A percentile compares a stretch with the other conserved stretches of the same genome.
phyloP scores from a whole-genome alignment of 2,329 filamentous ascomycete genomes.

The Colletotrichum cereale region DNA sequence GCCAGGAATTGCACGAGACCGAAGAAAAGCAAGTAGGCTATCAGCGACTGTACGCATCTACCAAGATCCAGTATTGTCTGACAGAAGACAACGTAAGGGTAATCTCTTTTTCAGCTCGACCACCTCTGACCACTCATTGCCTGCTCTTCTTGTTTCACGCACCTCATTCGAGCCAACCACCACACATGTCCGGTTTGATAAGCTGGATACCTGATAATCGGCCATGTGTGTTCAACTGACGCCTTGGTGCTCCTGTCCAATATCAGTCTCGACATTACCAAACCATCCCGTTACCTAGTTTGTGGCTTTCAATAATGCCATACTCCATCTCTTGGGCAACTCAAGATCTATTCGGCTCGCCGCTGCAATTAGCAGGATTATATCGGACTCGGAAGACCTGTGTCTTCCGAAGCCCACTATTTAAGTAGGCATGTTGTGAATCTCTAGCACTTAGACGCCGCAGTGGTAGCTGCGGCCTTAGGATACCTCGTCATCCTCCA shows the following conservation, averaged over 20 bases:
- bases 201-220: neutral
- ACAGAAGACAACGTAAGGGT: neutral
- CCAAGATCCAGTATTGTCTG: neutral
- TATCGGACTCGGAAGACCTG: neutral
- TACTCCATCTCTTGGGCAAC: neutral
- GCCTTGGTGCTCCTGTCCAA: neutral
- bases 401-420: neutral
- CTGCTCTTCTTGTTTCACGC: neutral
- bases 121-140: neutral
- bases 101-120: neutral
- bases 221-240: neutral
- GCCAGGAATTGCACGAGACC: neutral
- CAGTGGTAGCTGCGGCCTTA: slow-evolving; percentile 2
- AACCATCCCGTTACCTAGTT: neutral
- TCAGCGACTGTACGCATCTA: neutral
- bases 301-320: neutral
- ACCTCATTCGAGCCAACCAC: slow-evolving; percentile 1
- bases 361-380: neutral
- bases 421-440: neutral
- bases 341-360: too few species aligned
- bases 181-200: neutral
- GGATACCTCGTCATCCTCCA: slow-evolving; percentile 55
- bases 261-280: neutral
- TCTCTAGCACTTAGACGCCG: neutral
- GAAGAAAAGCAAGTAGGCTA: neutral